Percentiles rank a stretch among this genome's conserved stretches.
Evolutionary conservation across 169 alveolate species (phyloP).

Genomic region (Plasmodium cynomolgi): DNA sequence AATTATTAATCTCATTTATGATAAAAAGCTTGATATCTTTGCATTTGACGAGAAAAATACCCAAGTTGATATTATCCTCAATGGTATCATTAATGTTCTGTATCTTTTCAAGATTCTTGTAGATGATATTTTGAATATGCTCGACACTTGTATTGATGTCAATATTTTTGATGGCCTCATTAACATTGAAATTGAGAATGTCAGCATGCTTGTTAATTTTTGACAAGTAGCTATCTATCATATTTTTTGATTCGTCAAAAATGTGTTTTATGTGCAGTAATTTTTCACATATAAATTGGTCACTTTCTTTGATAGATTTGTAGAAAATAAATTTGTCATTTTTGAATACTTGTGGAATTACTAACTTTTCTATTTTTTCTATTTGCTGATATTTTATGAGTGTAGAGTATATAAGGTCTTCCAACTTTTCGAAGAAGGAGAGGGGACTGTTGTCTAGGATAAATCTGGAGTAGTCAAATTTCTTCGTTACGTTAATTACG

Average conservation of each 20-base stretch:
- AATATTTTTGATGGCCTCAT: slow-evolving; percentile 70
- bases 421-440: slow-evolving; percentile 58
- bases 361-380: slow-evolving; percentile 74
- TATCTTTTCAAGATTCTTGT: slow-evolving; percentile 62
- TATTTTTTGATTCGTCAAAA: slow-evolving; percentile 54
- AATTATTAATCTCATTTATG: slow-evolving; percentile 59
- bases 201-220: slow-evolving; percentile 66
- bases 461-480: slow-evolving; percentile 60
- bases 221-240: slow-evolving; percentile 47
- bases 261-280: slow-evolving; percentile 29
- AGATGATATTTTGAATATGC: slow-evolving; percentile 65
- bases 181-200: slow-evolving; percentile 59
- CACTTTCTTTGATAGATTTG: slow-evolving; percentile 70
- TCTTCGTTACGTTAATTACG: slow-evolving; percentile 66
- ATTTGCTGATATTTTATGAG: slow-evolving; percentile 72
- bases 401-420: slow-evolving; percentile 36
- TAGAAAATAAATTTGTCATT: slow-evolving; percentile 70
- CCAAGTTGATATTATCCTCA: slow-evolving; percentile 63
- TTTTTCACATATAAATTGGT: slow-evolving; percentile 47
- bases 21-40: slow-evolving; percentile 66
- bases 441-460: slow-evolving; percentile 60
- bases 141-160: slow-evolving; percentile 73
- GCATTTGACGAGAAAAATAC: slow-evolving; percentile 47
- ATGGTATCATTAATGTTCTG: slow-evolving; percentile 66
- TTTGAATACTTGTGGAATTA: slow-evolving; percentile 71